phyloP scores from a whole-genome alignment of 257 asterid species.

The Nemophila menziesii region DNA sequence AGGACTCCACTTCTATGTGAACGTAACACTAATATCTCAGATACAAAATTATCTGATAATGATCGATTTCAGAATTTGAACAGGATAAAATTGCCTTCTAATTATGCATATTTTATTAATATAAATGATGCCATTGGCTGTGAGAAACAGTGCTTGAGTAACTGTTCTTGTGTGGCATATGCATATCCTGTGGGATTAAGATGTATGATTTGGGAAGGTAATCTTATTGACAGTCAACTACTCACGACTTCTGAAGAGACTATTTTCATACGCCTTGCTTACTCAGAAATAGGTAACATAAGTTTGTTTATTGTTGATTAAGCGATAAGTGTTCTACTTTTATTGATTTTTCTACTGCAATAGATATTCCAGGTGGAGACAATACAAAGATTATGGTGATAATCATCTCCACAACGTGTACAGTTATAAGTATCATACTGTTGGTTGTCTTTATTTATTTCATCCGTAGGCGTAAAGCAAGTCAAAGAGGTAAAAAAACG shows the following conservation, averaged over 20 bases:
- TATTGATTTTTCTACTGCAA: not conserved
- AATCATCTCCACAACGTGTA: conserved; percentile 2
- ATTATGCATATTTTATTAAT: conserved; percentile 3
- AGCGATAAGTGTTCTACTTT: not conserved
- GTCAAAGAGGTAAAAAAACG: conserved; percentile 5
- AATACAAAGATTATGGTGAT: not conserved
- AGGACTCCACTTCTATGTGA: conserved; percentile 13
- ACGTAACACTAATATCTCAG: not conserved
- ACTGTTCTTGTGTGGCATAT: conserved; percentile 28
- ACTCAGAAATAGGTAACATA: conserved; percentile 13
- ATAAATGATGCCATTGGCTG: conserved; percentile 8
- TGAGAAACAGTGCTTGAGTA: conserved; percentile 14
- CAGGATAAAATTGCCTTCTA: conserved; percentile 23
- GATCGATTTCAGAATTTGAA: conserved; percentile 18
- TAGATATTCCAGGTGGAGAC: conserved; percentile 10
- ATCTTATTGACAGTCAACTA: conserved; percentile 17
- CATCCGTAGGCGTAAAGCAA: conserved; percentile 3
- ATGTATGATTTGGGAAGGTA: conserved; percentile 24
- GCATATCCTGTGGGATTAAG: conserved; percentile 19
- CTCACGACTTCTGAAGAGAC: conserved; percentile 13
- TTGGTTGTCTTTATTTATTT: conserved; percentile 3
- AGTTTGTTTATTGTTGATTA: not conserved
- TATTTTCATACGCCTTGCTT: conserved; percentile 16
- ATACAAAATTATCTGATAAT: conserved; percentile 1
- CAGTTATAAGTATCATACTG: conserved; percentile 2